Base-by-base conservation (phyloP, 306 rosid species). In the Vicia sativa region DNA sequence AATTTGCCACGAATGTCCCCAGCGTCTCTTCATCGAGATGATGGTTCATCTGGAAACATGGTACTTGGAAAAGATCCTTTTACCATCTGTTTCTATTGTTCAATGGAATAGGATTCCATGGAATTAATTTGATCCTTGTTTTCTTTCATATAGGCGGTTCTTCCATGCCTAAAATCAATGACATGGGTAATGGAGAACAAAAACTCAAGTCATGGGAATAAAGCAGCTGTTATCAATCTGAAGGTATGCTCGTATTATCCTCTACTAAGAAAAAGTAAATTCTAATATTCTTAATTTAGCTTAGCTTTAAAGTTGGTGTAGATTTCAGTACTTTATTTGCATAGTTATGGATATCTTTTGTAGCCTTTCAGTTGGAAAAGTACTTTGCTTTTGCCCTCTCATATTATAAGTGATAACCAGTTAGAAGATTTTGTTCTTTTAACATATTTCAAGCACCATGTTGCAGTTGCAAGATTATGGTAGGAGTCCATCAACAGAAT, bases 151-250 rank as follows among this genome's bases (percentile, higher is more conserved):
- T 63, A 91, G 97, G 87, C 77, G 66, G 88, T 85, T 82, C 97
- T 91, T 72, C 97, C 96, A 42, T 87, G 89, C 77, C 81, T 87
- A 53, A 91, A 91, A 84, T 89, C 97, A 73, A 91, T 91, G 97
- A 91, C 96, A 46, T 91, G 97, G 97, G 95, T 87, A 52, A 91
- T 91, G 97, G 97, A 91, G 89, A 89, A 83, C 76, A 91, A 89
- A 80, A 89, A 80, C 80, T 87, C 95, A 64, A 54, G 83, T 67
- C 89, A 88, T 3, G 95, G 89, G 74, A 89, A 81, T 65, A 85
- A 82, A 83, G 90, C 89, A 38, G 97, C 96, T 74, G 91, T 87
- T 66, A 89, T 91, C 65, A 91, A 85, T 70, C 84, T 91, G 73
- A 91, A 91, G 90, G 97, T 89, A 79, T 19, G 74, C 62, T 44